Evolutionary conservation across 2,329 filamentous ascomycete species (phyloP), one percentile per base, ranked within the genome.

Genomic region (Scedosporium aurantiacum): DNA sequence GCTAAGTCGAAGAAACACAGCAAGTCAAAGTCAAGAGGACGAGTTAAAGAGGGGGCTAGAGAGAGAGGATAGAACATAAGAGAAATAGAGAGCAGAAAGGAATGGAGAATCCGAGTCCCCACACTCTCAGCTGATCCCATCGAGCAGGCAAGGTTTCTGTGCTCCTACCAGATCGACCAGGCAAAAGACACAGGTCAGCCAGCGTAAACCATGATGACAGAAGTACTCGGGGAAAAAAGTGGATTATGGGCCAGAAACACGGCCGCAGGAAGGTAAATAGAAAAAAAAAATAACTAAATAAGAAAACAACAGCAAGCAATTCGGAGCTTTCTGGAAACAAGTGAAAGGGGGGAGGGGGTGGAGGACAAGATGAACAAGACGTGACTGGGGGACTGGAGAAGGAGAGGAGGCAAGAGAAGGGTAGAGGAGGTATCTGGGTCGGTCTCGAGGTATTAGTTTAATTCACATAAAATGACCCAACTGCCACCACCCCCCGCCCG

Each of bases 401-500:
- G 58, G 43, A 47, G 57, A 52, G 45, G 43, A 47, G 18, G 45
- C 25, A 10, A 18, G 21, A 37, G 27, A n/a, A 52, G 25, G 18
- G n/a, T n/a, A 28, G n/a, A 7, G 16, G 27, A 60, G 45, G 47
- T 54, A 55, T 60, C 58, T 60, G 45, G 27, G 25, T 40, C 23
- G 25, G 32, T 40, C 54, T 60, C 50, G 50, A 54, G 50, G 50
- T 54, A 54, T 54, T 54, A 54, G 50, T 54, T 54, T 23, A 60
- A 62, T 64, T 64, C 64, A 64, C 62, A 65, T 65, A 65, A 64
- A 67, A 65, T 66, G 64, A 63, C 68, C 70, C 68, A 68, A 69
- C 68, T 68, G 60, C 57, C 63, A 68, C 70, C 70, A 69, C 67
- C 65, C 66, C 65, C 67, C 68, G 67, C 66, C 67, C 68, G 68